Base-by-base conservation (phyloP, 805 yeast genomes). In the Candida stauntonica region DNA sequence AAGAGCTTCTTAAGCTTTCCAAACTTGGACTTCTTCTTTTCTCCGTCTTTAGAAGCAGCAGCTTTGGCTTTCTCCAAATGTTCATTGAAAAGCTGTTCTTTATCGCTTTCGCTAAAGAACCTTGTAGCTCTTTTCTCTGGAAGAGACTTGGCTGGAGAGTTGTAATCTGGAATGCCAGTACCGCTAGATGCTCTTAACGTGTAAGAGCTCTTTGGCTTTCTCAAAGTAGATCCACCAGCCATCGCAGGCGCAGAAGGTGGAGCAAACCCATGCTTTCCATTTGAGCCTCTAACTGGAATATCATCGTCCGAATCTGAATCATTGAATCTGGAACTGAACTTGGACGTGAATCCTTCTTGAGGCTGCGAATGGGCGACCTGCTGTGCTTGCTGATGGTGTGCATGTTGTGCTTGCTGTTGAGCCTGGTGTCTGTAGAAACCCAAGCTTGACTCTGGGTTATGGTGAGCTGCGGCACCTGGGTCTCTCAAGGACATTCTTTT, bases 231-330 rank as follows among this genome's bases (percentile, higher is more conserved):
- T 13, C 33, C 41, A 21, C 24, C 24, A 21, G 7, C 11, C 24
- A 21, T 7, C 24, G 9, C 24, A 8, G 24, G 24, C 5, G 28
- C 17, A 16, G 52, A 50, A 5, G 52, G 51, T 18, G 56, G 51
- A 3, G 48, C 44, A 31, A 47, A 44, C 27, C 26, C 41, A 6
- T 5, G 30, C 17, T 12, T 15, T 4, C 28, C 17, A 14, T 27
- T 33, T 9, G 30, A 31, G n/a, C n/a, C n/a, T 5, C 29, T 39
- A 11, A 43, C 18, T 11, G 60, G 58, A 18, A 48, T 52, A 16
- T 71, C 77, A 12, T 55, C 56, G 31, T 79, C 86, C 12, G 81
- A 79, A 50, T 79, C 85, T 3, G 84, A 77, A 52, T 81, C 87
- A 5, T 65, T 67, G 45, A 79, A 72, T 48, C 86, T 66, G 1